Percentiles rank a stretch among this genome's conserved stretches.
Evolutionary conservation across 768 basidiomycete genomes (phyloP).

Genomic region (Termitomyces sp.): DNA sequence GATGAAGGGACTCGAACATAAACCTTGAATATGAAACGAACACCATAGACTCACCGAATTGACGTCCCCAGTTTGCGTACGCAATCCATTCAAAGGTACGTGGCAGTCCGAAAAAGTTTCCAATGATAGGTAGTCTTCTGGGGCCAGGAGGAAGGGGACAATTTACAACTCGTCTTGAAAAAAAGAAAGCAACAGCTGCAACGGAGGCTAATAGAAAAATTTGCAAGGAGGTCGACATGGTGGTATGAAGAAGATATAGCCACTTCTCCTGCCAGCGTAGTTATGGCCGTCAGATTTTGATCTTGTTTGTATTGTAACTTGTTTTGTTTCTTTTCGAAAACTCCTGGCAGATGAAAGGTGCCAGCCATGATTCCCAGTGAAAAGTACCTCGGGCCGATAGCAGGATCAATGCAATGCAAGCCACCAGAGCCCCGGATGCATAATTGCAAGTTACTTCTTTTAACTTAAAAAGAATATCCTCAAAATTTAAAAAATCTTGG

Average conservation of each 20-base stretch:
- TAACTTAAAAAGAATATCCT: too few relatives aligned
- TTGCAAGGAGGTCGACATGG: background rate
- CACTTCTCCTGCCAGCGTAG: too few relatives aligned
- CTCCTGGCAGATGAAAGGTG: too few relatives aligned
- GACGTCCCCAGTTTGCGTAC: constrained; percentile 37
- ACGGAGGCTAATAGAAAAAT: background rate
- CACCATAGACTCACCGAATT: constrained; percentile 25
- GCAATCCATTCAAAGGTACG: constrained; percentile 31
- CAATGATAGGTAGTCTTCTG: constrained; percentile 35
- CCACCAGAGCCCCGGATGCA: too few relatives aligned
- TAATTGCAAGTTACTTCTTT: too few relatives aligned
- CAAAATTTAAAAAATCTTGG: too few relatives aligned
- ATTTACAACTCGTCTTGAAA: background rate
- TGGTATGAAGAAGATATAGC: background rate
- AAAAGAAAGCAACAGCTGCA: background rate
- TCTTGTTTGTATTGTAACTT: background rate
- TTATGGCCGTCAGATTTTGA: too few relatives aligned
- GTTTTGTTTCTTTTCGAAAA: background rate
- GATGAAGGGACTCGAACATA: background rate
- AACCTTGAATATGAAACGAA: background rate
- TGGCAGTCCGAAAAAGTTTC: constrained; percentile 39
- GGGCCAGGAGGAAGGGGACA: constrained; percentile 40
- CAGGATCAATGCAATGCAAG: too few relatives aligned
- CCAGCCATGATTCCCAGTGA: too few relatives aligned
- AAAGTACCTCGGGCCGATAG: too few relatives aligned